phyloP scores from a whole-genome alignment of 1,284 basidiomycete species.

The Ceratobasidium sp. region DNA sequence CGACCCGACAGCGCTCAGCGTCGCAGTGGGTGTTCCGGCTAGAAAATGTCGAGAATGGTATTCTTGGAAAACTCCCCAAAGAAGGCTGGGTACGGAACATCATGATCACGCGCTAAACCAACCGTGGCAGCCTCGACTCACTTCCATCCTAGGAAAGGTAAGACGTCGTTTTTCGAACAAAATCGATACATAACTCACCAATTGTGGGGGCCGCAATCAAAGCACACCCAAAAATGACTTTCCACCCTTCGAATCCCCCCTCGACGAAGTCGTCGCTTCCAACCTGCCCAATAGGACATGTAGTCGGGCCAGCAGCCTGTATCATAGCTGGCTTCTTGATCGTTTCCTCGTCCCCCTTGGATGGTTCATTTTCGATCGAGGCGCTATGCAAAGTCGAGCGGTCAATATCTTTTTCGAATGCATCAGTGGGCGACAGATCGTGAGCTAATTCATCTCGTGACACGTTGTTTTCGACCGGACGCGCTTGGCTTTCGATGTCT shows the following conservation, averaged over 20 bases:
- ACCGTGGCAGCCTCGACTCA: background rate
- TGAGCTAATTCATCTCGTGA: background rate
- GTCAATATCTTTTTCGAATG: conserved; percentile 8
- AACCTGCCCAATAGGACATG: conserved; percentile 10
- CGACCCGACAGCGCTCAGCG: conserved; percentile 47
- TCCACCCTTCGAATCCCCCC: conserved; percentile 38
- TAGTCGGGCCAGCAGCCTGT: conserved; percentile 1
- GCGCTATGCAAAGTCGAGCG: conserved; percentile 19
- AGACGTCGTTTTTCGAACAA: background rate
- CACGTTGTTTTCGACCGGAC: background rate
- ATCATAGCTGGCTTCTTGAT: conserved; percentile 5
- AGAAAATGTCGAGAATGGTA: conserved; percentile 48
- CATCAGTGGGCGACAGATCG: background rate
- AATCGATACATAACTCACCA: conserved; percentile 1
- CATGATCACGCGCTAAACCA: background rate
- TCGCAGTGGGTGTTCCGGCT: conserved; percentile 44
- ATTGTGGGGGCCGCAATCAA: conserved; percentile 24
- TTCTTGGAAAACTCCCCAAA: conserved; percentile 50
- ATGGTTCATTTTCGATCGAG: conserved; percentile 7
- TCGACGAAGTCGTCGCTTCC: conserved; percentile 29
- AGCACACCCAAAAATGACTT: conserved; percentile 32
- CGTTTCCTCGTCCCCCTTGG: conserved; percentile 7
- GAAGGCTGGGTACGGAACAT: conserved; percentile 12
- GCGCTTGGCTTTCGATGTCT: conserved; percentile 19
- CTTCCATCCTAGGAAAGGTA: conserved; percentile 14